Evolutionary conservation across 495 filamentous ascomycete genomes (phyloP).

Genomic region (Daldinia bambusicola): DNA sequence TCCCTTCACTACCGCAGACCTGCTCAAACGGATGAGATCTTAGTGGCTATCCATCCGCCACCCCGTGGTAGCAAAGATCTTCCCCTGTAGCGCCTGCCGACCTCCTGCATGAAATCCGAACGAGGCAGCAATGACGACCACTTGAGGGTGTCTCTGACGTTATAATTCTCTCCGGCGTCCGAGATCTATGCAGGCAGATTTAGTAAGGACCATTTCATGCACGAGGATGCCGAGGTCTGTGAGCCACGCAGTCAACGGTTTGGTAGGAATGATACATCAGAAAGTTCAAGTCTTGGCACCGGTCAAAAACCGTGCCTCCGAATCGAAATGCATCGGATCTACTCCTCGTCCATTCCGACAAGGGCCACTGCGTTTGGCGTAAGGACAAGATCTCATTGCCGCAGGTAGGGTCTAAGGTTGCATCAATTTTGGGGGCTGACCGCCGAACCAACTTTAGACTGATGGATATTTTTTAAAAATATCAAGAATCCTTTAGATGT

Average conservation of each 20-base stretch:
- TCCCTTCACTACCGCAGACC: slow-evolving; percentile 23
- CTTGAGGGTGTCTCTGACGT: slow-evolving; percentile 19
- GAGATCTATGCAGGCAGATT: slow-evolving; percentile 2
- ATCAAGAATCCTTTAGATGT: neutral
- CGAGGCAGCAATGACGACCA: slow-evolving; percentile 19
- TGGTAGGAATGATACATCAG: slow-evolving; percentile 15
- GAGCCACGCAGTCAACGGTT: slow-evolving; percentile 1
- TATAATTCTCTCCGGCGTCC: slow-evolving; percentile 9
- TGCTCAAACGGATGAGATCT: slow-evolving; percentile 28
- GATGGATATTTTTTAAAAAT: neutral
- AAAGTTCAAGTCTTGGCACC: slow-evolving; percentile 16
- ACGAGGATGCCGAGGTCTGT: slow-evolving; percentile 11
- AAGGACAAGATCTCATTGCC: slow-evolving; percentile 20
- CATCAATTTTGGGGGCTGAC: neutral
- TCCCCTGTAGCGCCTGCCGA: slow-evolving; percentile 19
- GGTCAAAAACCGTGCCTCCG: slow-evolving; percentile 20
- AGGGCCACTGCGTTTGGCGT: slow-evolving; percentile 6
- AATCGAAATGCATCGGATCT: slow-evolving; percentile 19
- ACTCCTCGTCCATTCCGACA: slow-evolving; percentile 9
- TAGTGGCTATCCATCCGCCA: slow-evolving; percentile 8
- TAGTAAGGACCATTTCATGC: slow-evolving; percentile 6
- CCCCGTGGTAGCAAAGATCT: slow-evolving; percentile 9
- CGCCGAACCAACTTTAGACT: slow-evolving; percentile 5
- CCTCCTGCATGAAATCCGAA: slow-evolving; percentile 29
- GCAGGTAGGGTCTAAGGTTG: neutral